Conservation (phyloP, 257 asterid genomes). For the Scutellaria barbata region DNA sequence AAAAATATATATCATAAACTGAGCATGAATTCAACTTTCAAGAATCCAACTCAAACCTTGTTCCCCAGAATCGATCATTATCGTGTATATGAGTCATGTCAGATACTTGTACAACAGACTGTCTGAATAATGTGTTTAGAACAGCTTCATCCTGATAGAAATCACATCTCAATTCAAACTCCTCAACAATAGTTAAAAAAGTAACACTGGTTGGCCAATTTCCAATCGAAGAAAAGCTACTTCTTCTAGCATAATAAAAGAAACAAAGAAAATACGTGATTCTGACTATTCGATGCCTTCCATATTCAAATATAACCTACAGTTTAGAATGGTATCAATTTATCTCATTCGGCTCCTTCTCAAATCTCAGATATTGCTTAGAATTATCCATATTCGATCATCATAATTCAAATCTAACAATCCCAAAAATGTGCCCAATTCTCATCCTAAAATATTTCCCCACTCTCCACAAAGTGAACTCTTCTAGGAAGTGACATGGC, state of each 20-base stretch:
- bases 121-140: neutral
- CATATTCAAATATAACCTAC: too few relatives aligned
- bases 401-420: neutral
- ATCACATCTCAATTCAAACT: slow-evolving; percentile 26
- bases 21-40: neutral
- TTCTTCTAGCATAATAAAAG: neutral
- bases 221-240: neutral
- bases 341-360: slow-evolving; percentile 1
- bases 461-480: neutral
- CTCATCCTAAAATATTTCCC: neutral
- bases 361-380: neutral
- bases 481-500: neutral
- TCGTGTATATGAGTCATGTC: slow-evolving; percentile 8
- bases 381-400: neutral
- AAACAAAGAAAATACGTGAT: neutral
- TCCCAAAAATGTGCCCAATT: neutral
- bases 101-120: slow-evolving; percentile 20
- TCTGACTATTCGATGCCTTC: neutral
- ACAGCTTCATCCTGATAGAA: slow-evolving; percentile 38
- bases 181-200: neutral
- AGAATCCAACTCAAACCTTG: slow-evolving; percentile 35
- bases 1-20: neutral
- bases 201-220: neutral
- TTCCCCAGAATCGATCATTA: neutral
- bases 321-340: neutral